Base-by-base conservation (phyloP, 1,284 basidiomycete species). In the Pseudozyma flocculosa region DNA sequence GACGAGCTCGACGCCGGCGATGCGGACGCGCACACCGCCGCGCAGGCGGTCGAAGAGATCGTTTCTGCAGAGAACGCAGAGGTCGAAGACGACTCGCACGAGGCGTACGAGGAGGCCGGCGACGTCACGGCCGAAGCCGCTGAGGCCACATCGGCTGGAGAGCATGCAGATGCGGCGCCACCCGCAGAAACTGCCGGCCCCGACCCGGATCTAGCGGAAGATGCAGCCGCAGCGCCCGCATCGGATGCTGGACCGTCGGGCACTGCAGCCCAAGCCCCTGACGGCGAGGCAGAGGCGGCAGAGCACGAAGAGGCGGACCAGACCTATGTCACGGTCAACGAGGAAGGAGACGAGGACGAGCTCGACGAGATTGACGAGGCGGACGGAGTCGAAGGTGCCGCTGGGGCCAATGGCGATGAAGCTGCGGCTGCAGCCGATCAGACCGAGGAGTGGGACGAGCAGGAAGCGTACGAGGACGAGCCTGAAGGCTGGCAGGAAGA, bases 261-360 rank as follows among this genome's bases (percentile, higher is more conserved):
- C n/a, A n/a, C n/a, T n/a, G n/a, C n/a, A n/a, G n/a, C n/a, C n/a
- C n/a, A n/a, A n/a, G n/a, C n/a, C n/a, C n/a, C n/a, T n/a, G n/a
- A n/a, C n/a, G n/a, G 26, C 26, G 26, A 5, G 26, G 26, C 7
- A 29, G 26, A 29, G 26, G 26, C 26, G 26, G 11, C 26, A 29
- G 26, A 42, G 2, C 40, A 50, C 38, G 49, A 43, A 5, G 50
- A 44, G 19, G 47, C 11, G 37, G 42, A 29, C 19, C 23, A 30
- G 30, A 23, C 26, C 7, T 43, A 34, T 4, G 36, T 22, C 18
- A 45, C 32, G 8, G 48, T 22, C 2, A 45, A 19, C 8, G 48
- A 51, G 26, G 58, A 17, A n/a, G 48, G 21, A 23, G 36, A 29
- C 14, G 48, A 46, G 23, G 48, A 43, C 24, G 58, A 39, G 23